Evolutionary conservation across 805 yeast genomes (phyloP).

Genomic region (Cyberlindnera saturnus): DNA sequence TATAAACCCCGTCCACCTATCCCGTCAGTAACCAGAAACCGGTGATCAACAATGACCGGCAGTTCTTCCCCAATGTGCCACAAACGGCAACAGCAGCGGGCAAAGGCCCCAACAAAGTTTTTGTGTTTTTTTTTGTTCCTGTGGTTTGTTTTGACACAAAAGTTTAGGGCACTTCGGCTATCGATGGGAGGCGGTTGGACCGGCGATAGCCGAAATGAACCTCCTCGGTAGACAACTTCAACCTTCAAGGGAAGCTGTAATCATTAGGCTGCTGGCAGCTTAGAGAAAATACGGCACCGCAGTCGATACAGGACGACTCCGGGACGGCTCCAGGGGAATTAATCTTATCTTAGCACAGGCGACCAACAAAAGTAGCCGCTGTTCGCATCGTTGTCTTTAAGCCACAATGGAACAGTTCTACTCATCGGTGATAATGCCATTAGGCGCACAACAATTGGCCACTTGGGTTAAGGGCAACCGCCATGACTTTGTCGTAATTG

Average conservation of each 20-base stretch:
- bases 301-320: not conserved
- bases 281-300: not conserved
- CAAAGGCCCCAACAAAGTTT: not conserved
- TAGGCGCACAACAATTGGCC: slow-evolving; percentile 5
- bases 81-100: no score
- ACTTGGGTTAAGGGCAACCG: slow-evolving; percentile 4
- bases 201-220: no score
- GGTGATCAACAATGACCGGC: not conserved
- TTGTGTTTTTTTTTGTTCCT: not conserved
- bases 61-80: not conserved
- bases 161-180: slow-evolving; percentile 2
- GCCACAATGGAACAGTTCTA: not conserved
- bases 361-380: not conserved
- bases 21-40: not conserved
- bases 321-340: not conserved
- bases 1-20: no score
- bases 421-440: not conserved
- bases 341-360: not conserved
- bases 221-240: no score
- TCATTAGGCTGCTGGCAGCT: not conserved
- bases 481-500: slow-evolving; percentile 10
- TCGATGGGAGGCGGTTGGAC: not conserved
- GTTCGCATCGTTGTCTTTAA: not conserved
- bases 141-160: slow-evolving; percentile 2
- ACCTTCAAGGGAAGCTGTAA: not conserved